Conservation (phyloP, 768 basidiomycete species). For the Artomyces pyxidatus region DNA sequence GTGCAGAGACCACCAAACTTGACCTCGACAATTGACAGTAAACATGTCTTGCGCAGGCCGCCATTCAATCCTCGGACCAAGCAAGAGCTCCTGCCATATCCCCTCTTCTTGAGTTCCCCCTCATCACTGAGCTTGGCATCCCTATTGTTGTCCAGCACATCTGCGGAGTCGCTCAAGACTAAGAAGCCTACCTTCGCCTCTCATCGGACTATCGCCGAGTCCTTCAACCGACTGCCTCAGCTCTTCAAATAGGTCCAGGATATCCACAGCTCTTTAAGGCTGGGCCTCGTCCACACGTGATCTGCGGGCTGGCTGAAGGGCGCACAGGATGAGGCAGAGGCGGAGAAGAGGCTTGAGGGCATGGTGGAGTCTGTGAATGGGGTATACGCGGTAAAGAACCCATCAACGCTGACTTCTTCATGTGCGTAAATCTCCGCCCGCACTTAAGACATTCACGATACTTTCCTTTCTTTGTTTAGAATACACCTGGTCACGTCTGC, state of each 20-base stretch:
- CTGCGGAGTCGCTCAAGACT: slow-evolving; percentile 29
- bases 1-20: no score
- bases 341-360: slow-evolving; percentile 28
- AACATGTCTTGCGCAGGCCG: slow-evolving; percentile 49
- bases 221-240: slow-evolving; percentile 24
- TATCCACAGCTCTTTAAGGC: slow-evolving; percentile 9
- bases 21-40: background rate
- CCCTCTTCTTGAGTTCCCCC: slow-evolving; percentile 19
- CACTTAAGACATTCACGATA: background rate
- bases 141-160: slow-evolving; percentile 2
- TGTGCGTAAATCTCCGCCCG: slow-evolving; percentile 33
- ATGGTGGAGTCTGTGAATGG: slow-evolving; percentile 57
- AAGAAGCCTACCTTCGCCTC: slow-evolving; percentile 31
- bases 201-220: slow-evolving; percentile 45
- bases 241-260: slow-evolving; percentile 3
- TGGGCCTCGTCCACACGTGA: slow-evolving; percentile 17
- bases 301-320: slow-evolving; percentile 9
- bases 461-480: slow-evolving; percentile 23
- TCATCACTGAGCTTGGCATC: slow-evolving; percentile 18
- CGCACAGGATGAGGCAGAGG: slow-evolving; percentile 9
- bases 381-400: slow-evolving; percentile 21
- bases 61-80: slow-evolving; percentile 36
- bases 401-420: slow-evolving; percentile 54
- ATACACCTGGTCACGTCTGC: slow-evolving; percentile 63
- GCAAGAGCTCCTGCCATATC: slow-evolving; percentile 25